A percentile compares a stretch with the other conserved stretches of the same genome.
phyloP scores from a whole-genome alignment of 2,329 filamentous ascomycete genomes.

The Microsporum ferrugineum region DNA sequence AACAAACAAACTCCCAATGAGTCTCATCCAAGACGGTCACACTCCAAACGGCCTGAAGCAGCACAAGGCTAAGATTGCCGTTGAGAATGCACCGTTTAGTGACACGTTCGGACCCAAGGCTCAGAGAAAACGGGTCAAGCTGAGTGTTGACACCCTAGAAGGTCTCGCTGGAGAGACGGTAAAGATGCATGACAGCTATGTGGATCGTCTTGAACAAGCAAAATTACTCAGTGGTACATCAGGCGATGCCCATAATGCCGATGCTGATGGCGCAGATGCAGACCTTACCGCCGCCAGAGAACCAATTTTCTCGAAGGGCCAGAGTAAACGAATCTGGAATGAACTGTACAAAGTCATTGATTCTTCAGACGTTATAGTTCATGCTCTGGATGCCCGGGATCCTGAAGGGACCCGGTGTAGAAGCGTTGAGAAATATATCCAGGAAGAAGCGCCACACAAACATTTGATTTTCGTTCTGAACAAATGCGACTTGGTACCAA shows the following conservation, averaged over 20 bases:
- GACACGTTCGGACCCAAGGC: constrained; percentile 90
- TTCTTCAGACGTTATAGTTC: constrained; percentile 91
- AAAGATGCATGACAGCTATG: constrained; percentile 69
- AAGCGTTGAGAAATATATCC: constrained; percentile 85
- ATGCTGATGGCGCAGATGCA: constrained; percentile 34
- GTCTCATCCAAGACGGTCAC: constrained; percentile 69
- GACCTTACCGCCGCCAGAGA: constrained; percentile 57
- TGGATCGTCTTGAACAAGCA: constrained; percentile 68
- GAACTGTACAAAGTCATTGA: constrained; percentile 93
- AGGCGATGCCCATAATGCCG: constrained; percentile 42
- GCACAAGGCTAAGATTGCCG: constrained; percentile 85
- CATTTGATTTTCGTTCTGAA: constrained; percentile 83
- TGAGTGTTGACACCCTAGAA: constrained; percentile 67
- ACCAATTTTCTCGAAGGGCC: constrained; percentile 86
- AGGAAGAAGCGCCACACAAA: constrained; percentile 89
- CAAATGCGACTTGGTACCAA: constrained; percentile 88
- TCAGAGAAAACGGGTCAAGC: constrained; percentile 83
- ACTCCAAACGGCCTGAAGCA: constrained; percentile 76
- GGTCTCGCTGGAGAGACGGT: constrained; percentile 72
- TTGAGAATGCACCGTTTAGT: constrained; percentile 74
- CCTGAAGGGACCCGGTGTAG: constrained; percentile 81
- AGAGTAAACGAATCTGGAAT: constrained; percentile 94
- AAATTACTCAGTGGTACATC: constrained; percentile 62
- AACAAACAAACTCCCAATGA: constrained; percentile 95
- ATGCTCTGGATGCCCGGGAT: constrained; percentile 81